Evolutionary conservation across 768 basidiomycete species (phyloP), one percentile per base, ranked within the genome.

Genomic region (Butyriboletus loyo): DNA sequence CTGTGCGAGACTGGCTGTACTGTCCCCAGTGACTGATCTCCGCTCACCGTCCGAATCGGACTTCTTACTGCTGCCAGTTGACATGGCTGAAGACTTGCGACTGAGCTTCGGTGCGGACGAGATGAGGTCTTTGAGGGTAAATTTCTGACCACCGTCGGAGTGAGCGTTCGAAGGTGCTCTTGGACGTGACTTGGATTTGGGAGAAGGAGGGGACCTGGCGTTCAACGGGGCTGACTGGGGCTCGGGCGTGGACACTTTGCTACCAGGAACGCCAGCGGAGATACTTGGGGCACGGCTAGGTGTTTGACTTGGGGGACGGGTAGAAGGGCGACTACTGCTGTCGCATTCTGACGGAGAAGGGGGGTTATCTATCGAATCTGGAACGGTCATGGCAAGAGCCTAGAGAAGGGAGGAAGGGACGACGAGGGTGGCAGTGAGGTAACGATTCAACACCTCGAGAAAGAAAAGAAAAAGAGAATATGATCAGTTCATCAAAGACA

Each of bases 51-150:
- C 86, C 44, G 82, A 89, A 69, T 88, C 87, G 30, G 86, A 88
- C 67, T 79, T 83, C 63, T 73, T 80, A 54, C 83, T 79, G 61
- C 80, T 80, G 41, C 73, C 76, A 17, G 80, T 84, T 9, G 87
- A 89, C 52, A 87, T 79, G 61, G 85, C 85, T 0, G 90, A 90
- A 0, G 80, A 75, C 60, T 77, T 86, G 57, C 94, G 75, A 28
- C 75, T 73, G 27, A 96, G 76, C 73, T 92, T 96, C 24, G 92
- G 89, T 0, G 82, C 85, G 41, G 73, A 75, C 22, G 76, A 76
- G 53, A 95, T 79, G 25, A 97, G 79, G 66, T 94, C 81, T 51
- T 89, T 94, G 62, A 97, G 80, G 37, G 78, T 88, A 73, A 94
- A 94, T 71, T 84, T 89, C 66, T 88, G 86, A 41, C 80, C 76